These are phyloP conservation scores for Ogataea zsoltii DNA, from an alignment of 805 yeast species.

Conservation along the genomic window DNA sequence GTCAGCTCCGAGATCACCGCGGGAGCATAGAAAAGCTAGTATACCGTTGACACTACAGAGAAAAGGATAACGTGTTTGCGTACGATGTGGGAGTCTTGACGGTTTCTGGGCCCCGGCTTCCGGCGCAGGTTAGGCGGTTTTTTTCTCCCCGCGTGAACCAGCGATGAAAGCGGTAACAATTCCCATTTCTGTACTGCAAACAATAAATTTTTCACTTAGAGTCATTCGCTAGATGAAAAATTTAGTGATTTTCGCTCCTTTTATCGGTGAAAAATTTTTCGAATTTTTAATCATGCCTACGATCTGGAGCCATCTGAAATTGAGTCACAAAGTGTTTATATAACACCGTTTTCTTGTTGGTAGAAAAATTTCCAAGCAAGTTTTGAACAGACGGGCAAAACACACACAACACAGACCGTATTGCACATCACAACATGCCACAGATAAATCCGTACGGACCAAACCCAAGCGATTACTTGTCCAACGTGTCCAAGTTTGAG, in stretches of 20 bases:
- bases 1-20: too few species aligned
- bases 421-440: constrained; percentile 8
- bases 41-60: too few species aligned
- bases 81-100: too few species aligned
- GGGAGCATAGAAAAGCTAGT: too few species aligned
- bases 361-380: background rate
- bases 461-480: constrained; percentile 56
- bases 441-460: constrained; percentile 57
- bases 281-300: background rate
- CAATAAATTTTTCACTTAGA: constrained; percentile 1
- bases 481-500: constrained; percentile 54
- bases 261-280: constrained; percentile 21
- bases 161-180: constrained; percentile 1
- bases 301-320: constrained; percentile 4
- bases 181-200: background rate
- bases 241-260: constrained; percentile 1
- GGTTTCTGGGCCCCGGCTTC: too few species aligned
- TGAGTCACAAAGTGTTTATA: background rate
- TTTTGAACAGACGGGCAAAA: background rate
- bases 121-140: too few species aligned
- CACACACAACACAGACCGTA: background rate
- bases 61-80: too few species aligned
- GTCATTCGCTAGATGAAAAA: constrained; percentile 5
- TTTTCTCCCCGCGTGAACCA: background rate
- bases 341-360: background rate